These are phyloP conservation scores for Sporisorium scitamineum DNA, from an alignment of 1,284 basidiomycete species.

Conservation along the genomic window DNA sequence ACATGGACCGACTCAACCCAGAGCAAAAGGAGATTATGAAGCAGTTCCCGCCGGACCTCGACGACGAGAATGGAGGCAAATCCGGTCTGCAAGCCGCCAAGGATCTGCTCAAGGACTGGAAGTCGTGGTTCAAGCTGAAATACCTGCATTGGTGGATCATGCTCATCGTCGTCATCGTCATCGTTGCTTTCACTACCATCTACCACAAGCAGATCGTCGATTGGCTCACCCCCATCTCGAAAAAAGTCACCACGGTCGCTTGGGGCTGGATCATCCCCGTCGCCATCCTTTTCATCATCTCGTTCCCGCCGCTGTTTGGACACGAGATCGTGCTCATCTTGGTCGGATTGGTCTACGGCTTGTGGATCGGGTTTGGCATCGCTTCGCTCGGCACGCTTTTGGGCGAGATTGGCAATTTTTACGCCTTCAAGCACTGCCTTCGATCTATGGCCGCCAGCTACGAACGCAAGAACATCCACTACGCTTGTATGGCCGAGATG, in stretches of 20 bases:
- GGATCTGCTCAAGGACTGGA: slow-evolving; percentile 50
- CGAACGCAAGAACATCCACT: slow-evolving; percentile 79
- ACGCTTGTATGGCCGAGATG: slow-evolving; percentile 81
- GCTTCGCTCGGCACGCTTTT: slow-evolving; percentile 58
- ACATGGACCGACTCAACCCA: slow-evolving; percentile 43
- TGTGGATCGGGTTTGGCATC: slow-evolving; percentile 67
- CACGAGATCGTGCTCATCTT: slow-evolving; percentile 82
- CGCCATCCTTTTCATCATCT: slow-evolving; percentile 79
- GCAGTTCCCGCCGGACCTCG: slow-evolving; percentile 62
- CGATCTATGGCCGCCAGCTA: slow-evolving; percentile 77
- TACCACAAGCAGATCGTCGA: slow-evolving; percentile 78
- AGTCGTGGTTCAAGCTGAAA: slow-evolving; percentile 46
- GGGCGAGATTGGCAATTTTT: slow-evolving; percentile 64
- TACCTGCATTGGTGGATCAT: slow-evolving; percentile 72
- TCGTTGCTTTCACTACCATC: slow-evolving; percentile 76
- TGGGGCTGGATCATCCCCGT: slow-evolving; percentile 86
- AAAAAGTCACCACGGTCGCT: slow-evolving; percentile 74
- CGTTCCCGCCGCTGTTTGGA: slow-evolving; percentile 74
- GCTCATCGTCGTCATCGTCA: slow-evolving; percentile 69
- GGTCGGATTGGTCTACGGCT: slow-evolving; percentile 76
- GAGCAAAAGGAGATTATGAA: slow-evolving; percentile 58
- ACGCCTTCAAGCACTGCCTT: slow-evolving; percentile 77
- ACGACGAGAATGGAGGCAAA: slow-evolving; percentile 51
- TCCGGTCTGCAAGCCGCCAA: slow-evolving; percentile 33
- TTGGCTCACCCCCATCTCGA: slow-evolving; percentile 77